A percentile compares a stretch with the other conserved stretches of the same genome.
Evolutionary conservation across 345 rosid species (phyloP).

Genomic region (Physaria fendleri): DNA sequence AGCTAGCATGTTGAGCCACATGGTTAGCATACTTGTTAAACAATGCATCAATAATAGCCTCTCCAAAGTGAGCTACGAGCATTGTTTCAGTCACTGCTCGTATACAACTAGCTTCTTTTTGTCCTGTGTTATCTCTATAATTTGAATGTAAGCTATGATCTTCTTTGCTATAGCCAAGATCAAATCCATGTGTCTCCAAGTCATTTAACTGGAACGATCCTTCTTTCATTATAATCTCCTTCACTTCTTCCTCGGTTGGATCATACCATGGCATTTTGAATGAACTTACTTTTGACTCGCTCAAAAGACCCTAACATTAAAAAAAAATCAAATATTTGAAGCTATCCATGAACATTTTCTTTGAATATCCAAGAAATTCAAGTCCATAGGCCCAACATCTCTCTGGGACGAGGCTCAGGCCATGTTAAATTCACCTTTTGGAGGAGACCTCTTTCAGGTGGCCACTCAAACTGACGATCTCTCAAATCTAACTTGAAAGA

Average conservation of each 20-base stretch:
- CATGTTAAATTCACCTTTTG: too few relatives aligned
- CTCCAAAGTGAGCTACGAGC: conserved; percentile 45
- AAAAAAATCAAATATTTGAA: neutral
- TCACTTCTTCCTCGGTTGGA: conserved; percentile 24
- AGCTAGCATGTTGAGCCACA: conserved; percentile 23
- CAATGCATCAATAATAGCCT: conserved; percentile 29
- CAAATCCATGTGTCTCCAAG: conserved; percentile 17
- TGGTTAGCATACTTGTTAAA: conserved; percentile 31
- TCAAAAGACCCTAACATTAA: conserved; percentile 28
- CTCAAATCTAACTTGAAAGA: too few relatives aligned
- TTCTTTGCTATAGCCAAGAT: conserved; percentile 1
- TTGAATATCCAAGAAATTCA: too few relatives aligned
- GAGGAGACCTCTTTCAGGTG: too few relatives aligned
- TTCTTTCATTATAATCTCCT: conserved; percentile 22
- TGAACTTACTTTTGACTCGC: conserved; percentile 25
- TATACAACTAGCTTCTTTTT: conserved; percentile 35
- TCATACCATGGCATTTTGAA: conserved; percentile 33
- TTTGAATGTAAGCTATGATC: conserved; percentile 4
- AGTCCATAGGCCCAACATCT: too few relatives aligned
- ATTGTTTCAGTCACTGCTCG: conserved; percentile 59
- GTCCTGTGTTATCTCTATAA: conserved; percentile 1
- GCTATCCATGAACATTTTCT: neutral
- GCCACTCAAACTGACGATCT: too few relatives aligned
- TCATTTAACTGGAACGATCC: conserved; percentile 31
- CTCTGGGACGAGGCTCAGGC: too few relatives aligned